These are phyloP conservation scores for Solanum pinnatisectum DNA, from an alignment of 257 asterid genomes.

Conservation along the genomic window DNA sequence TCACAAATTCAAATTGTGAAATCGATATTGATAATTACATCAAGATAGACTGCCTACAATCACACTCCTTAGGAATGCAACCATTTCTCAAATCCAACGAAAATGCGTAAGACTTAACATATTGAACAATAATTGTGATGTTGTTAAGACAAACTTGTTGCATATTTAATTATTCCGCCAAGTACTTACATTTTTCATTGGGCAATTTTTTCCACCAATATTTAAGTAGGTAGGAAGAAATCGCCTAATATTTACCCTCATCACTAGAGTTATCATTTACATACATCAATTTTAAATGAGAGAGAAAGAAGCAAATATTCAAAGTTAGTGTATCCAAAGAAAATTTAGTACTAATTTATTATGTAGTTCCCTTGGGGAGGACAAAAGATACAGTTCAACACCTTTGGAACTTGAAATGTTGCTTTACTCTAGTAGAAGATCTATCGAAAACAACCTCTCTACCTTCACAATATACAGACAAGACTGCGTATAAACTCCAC, in stretches of 20 bases:
- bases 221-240: not conserved
- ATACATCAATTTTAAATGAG: not conserved
- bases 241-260: not conserved
- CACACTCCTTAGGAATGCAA: not conserved
- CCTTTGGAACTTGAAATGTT: not conserved
- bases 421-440: accelerated
- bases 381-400: not conserved
- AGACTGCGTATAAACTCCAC: accelerated
- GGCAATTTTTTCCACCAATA: not conserved
- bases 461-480: accelerated
- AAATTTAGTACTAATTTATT: not conserved
- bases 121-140: not conserved
- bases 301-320: not conserved
- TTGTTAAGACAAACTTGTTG: not conserved
- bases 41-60: not conserved
- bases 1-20: not conserved
- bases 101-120: not conserved
- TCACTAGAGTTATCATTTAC: not conserved
- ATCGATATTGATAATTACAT: not conserved
- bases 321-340: not conserved
- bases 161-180: not conserved
- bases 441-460: not conserved
- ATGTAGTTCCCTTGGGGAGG: not conserved
- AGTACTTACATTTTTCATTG: not conserved
- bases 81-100: not conserved